A percentile compares a stretch with the other conserved stretches of the same genome.
Evolutionary conservation across 768 basidiomycete genomes (phyloP).

Genomic region (Boletus reticulatus): DNA sequence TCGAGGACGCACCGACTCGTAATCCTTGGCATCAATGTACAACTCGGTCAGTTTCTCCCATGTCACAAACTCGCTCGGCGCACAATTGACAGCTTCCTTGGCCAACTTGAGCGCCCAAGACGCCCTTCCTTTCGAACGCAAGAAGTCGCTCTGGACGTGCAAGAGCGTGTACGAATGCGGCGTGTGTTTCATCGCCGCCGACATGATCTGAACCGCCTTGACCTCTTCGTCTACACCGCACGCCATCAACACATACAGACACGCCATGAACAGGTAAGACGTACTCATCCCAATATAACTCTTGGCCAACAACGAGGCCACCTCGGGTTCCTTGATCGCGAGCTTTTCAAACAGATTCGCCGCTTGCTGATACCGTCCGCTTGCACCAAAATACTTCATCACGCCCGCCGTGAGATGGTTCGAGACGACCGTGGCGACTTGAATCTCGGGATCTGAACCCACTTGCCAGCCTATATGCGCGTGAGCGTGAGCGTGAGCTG

Average conservation of each 20-base stretch:
- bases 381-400: constrained; percentile 95
- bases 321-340: constrained; percentile 81
- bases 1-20: constrained; percentile 52
- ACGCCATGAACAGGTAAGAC: constrained; percentile 28
- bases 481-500: neutral
- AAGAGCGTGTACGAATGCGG: constrained; percentile 93
- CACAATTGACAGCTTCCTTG: constrained; percentile 94
- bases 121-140: constrained; percentile 77
- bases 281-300: constrained; percentile 97
- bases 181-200: constrained; percentile 74
- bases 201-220: constrained; percentile 94
- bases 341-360: constrained; percentile 95
- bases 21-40: constrained; percentile 88
- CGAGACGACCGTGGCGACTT: constrained; percentile 94
- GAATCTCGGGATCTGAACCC: constrained; percentile 97
- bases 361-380: constrained; percentile 80
- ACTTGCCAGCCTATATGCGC: constrained; percentile 85
- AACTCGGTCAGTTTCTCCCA: constrained; percentile 98
- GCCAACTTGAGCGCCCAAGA: constrained; percentile 94
- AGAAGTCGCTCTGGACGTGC: constrained; percentile 92
- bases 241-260: neutral
- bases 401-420: constrained; percentile 95
- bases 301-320: constrained; percentile 80
- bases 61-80: constrained; percentile 97
- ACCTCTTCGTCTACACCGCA: constrained; percentile 85